Evolutionary conservation across 805 yeast genomes (phyloP), one percentile per base, ranked within the genome.

Genomic region (Cyberlindnera americana): DNA sequence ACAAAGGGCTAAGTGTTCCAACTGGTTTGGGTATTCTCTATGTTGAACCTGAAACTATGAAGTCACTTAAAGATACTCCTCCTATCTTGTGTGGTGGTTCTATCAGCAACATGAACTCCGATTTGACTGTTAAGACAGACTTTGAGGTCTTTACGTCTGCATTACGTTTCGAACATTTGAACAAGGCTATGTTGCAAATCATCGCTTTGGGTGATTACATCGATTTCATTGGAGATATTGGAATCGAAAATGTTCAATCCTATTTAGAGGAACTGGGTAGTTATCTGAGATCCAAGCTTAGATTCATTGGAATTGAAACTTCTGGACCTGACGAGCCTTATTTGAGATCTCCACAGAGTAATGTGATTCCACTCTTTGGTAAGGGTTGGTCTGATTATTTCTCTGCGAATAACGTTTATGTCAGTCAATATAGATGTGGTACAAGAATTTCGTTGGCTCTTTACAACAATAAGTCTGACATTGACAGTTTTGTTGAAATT

Each of bases 51-150:
- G 30, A 27, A 7, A 27, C 19, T 14, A 27, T 27, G 30, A 12
- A 9, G 8, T 4, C 18, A 12, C 14, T 27, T 11, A 27, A 27
- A 12, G 30, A 14, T 6, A 19, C 15, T 27, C 30, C 30, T 16
- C 30, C 30, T 7, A 16, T 27, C 19, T 27, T 27, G 19, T 27
- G 30, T 27, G 30, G 19, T 27, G 30, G 30, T 5, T 27, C 30
- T 11, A 14, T 27, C 30, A 16, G 30, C 12, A 27, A 27, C 12
- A 6, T 27, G 17, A 27, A 14, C 18, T 14, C 30, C 11, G 19
- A 16, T 12, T 27, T 27, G 19, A 27, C 16, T 8, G 15, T 27
- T 12, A 27, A 27, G 19, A 6, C 16, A 5, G 30, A 27, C 19
- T 27, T 27, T 15, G 12, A 6, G 7, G 19, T 15, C 19, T 12